These are phyloP conservation scores for Phaffia tasmanica DNA, from an alignment of 768 basidiomycete species.

Conservation along the genomic window DNA sequence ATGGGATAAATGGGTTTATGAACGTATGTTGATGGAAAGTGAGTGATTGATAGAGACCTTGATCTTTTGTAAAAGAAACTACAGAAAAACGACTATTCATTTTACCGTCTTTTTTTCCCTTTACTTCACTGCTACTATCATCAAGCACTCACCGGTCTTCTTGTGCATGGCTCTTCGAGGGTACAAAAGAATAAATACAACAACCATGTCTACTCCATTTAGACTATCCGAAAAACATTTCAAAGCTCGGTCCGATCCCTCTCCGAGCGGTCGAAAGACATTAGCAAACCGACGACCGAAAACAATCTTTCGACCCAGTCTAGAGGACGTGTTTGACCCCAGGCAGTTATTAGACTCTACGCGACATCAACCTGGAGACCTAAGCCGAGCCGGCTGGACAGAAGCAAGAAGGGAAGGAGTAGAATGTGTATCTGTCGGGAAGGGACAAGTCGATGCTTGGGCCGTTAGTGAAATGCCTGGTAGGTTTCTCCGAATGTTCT, in stretches of 20 bases:
- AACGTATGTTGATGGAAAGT: no score
- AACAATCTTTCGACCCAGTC: constrained; percentile 2
- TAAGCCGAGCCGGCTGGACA: constrained; percentile 1
- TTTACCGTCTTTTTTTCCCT: no score
- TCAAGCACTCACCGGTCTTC: no score
- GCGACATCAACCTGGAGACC: neutral
- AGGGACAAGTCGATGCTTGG: neutral
- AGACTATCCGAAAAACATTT: neutral
- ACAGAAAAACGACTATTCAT: no score
- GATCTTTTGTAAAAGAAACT: no score
- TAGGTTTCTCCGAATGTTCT: neutral
- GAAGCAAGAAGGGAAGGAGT: neutral
- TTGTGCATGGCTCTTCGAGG: no score
- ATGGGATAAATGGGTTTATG: no score
- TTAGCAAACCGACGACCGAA: neutral
- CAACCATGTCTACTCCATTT: neutral
- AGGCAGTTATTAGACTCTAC: neutral
- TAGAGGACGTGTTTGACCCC: constrained; percentile 18
- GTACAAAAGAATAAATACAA: no score
- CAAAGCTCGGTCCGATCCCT: constrained; percentile 3
- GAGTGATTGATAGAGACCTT: no score
- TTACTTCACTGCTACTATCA: no score
- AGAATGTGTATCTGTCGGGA: constrained; percentile 3
- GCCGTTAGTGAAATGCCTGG: constrained; percentile 17
- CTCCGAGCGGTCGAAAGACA: neutral